A percentile compares a stretch with the other conserved stretches of the same genome.
phyloP scores from a whole-genome alignment of 148 eudicot genomes.

The Arctostaphylos glauca region DNA sequence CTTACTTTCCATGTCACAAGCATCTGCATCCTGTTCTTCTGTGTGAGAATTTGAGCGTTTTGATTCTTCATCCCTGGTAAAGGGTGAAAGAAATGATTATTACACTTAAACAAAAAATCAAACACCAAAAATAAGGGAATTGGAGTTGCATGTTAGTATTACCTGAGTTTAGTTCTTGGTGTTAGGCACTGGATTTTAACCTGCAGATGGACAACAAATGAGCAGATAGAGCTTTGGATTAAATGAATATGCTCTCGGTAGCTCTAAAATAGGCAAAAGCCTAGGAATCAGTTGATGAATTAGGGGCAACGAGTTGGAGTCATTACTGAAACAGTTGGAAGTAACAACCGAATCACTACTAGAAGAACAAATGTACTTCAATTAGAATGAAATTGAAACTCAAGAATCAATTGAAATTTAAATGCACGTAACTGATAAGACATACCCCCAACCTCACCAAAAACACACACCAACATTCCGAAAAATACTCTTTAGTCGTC shows the following conservation, averaged over 20 bases:
- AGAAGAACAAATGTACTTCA: not conserved
- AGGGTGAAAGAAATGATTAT: constrained; percentile 3
- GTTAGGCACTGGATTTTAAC: constrained; percentile 66
- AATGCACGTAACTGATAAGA: not conserved
- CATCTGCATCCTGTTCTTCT: constrained; percentile 39
- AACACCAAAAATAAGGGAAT: constrained; percentile 1
- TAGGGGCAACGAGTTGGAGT: not conserved
- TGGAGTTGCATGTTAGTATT: not conserved
- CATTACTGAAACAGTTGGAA: not conserved
- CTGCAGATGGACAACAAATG: constrained; percentile 31
- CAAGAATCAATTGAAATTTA: not conserved
- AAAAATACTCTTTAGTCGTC: not conserved
- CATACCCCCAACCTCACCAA: not conserved
- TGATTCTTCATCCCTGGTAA: constrained; percentile 37
- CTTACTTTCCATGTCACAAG: constrained; percentile 40
- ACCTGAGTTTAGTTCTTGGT: constrained; percentile 58
- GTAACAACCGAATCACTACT: not conserved
- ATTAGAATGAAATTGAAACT: not conserved
- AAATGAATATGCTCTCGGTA: not conserved
- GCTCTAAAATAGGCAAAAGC: not conserved
- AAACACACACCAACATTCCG: not conserved
- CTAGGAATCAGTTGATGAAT: not conserved
- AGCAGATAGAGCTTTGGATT: not conserved
- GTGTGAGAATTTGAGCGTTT: constrained; percentile 25
- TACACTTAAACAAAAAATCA: not conserved